Evolutionary conservation across 129 eudicot species (phyloP).

Genomic region (Heracleum sosnowskyi): DNA sequence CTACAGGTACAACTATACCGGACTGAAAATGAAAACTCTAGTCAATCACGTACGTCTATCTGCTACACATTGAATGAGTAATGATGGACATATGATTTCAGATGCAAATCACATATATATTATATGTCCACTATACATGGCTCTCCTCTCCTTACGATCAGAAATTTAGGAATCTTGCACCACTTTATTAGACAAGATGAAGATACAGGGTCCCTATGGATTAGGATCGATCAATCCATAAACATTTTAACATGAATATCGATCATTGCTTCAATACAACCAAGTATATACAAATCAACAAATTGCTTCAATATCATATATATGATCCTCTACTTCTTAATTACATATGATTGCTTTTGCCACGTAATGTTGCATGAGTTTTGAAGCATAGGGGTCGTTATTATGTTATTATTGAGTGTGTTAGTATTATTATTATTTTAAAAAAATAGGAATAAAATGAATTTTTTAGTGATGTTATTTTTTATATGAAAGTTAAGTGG

Average conservation of each 20-base stretch:
- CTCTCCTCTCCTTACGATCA: background rate
- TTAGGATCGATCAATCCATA: background rate
- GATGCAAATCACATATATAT: background rate
- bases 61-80: background rate
- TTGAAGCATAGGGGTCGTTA: too few species aligned
- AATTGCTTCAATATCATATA: background rate
- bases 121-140: too few species aligned
- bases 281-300: too few species aligned
- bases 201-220: background rate
- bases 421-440: too few species aligned
- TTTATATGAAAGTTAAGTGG: too few species aligned
- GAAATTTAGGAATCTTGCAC: background rate
- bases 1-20: background rate
- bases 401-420: too few species aligned
- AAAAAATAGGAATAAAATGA: too few species aligned
- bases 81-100: background rate
- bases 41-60: background rate
- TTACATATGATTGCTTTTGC: background rate
- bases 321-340: background rate
- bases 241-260: background rate
- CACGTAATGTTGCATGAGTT: background rate
- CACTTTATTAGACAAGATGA: slow-evolving; percentile 13
- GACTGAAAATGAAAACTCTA: background rate
- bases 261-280: too few species aligned
- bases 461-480: too few species aligned